Evolutionary conservation across 1,139 yeast genomes (phyloP).

Genomic region (Saccharomyces uvarum): DNA sequence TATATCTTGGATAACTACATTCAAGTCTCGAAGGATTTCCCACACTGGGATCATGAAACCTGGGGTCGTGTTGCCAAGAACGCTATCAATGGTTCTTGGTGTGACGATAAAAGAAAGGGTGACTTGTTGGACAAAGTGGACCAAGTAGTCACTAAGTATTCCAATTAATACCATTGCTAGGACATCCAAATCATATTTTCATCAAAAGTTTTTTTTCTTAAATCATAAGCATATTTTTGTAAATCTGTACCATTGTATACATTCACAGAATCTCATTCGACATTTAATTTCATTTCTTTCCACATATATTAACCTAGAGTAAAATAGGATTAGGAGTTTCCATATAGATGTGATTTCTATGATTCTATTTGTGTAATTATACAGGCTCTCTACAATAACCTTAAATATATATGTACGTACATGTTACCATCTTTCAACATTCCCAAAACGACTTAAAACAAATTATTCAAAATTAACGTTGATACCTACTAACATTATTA

Average conservation of each 20-base stretch:
- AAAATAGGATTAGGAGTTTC: background rate
- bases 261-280: background rate
- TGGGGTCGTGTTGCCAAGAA: conserved; percentile 55
- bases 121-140: conserved; percentile 41
- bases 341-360: background rate
- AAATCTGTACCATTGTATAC: background rate
- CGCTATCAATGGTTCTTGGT: conserved; percentile 67
- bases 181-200: background rate
- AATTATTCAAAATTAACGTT: conserved; percentile 9
- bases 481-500: conserved; percentile 17
- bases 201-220: background rate
- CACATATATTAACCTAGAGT: background rate
- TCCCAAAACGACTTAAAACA: background rate
- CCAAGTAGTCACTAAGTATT: conserved; percentile 41
- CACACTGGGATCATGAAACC: conserved; percentile 44
- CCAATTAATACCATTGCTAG: background rate
- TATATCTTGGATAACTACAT: conserved; percentile 68
- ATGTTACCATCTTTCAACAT: background rate
- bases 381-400: no score
- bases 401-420: no score
- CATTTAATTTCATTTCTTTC: background rate
- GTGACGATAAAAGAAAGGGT: conserved; percentile 44
- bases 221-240: background rate
- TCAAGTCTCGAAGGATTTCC: conserved; percentile 54
- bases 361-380: background rate